These are phyloP conservation scores for Talaromyces sp. DNA, from an alignment of 2,329 filamentous ascomycete genomes.

Conservation along the genomic window DNA sequence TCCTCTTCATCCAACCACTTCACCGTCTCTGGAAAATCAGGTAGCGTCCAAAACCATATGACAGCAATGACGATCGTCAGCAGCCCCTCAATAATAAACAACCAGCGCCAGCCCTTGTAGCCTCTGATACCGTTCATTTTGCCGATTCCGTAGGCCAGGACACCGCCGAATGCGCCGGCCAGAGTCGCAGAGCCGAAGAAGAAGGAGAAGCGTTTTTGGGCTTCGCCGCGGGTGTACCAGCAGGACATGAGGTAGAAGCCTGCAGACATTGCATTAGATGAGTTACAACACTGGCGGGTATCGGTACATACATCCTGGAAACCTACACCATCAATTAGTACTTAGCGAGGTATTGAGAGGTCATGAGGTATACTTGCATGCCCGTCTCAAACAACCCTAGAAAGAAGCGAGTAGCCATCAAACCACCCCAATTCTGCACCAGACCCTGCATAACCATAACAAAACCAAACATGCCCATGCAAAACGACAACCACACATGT, in stretches of 20 bases:
- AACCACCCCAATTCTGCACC: slow-evolving; percentile 70
- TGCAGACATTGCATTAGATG: slow-evolving; percentile 16
- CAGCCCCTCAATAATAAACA: slow-evolving; percentile 60
- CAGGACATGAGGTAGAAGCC: slow-evolving; percentile 68
- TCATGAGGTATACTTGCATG: slow-evolving; percentile 42
- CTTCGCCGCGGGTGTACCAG: slow-evolving; percentile 79
- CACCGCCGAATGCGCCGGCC: slow-evolving; percentile 61
- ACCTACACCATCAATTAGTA: slow-evolving; percentile 19
- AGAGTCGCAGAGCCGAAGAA: slow-evolving; percentile 75
- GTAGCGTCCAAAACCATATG: slow-evolving; percentile 62
- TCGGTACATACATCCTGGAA: slow-evolving; percentile 57
- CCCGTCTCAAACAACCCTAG: slow-evolving; percentile 73
- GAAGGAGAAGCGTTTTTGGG: slow-evolving; percentile 87
- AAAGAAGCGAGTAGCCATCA: slow-evolving; percentile 80
- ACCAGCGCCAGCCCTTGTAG: slow-evolving; percentile 56
- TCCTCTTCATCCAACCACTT: slow-evolving; percentile 72
- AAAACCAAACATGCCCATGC: slow-evolving; percentile 82
- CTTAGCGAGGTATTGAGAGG: not conserved
- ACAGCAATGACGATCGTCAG: slow-evolving; percentile 61
- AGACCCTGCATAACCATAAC: slow-evolving; percentile 64
- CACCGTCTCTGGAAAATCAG: slow-evolving; percentile 70
- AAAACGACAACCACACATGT: slow-evolving; percentile 69
- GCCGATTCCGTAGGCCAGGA: slow-evolving; percentile 58
- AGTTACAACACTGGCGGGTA: not conserved
- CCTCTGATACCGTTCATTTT: slow-evolving; percentile 54